Evolutionary conservation across 2,329 filamentous ascomycete species (phyloP), one percentile per base, ranked within the genome.

Genomic region (Colletotrichum chrysophilum): DNA sequence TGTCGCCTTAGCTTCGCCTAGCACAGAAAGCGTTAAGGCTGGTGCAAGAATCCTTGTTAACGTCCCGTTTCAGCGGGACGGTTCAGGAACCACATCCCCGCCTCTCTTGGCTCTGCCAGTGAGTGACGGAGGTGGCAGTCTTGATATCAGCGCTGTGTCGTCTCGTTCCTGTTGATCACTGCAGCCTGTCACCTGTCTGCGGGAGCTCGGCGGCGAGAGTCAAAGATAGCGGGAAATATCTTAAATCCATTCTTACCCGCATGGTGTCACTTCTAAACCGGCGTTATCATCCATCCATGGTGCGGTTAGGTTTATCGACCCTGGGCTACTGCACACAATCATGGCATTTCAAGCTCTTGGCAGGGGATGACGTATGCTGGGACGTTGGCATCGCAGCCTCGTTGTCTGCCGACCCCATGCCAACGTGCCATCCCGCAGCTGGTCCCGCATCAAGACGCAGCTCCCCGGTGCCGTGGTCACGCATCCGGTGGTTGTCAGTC

Each of bases 41-140:
- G 62, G 56, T 72, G 61, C 74, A 32, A 21, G 61, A 66, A 71
- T 66, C 71, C 66, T 56, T 73, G 62, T 58, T 56, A 24, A 48
- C 55, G 55, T 66, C 60, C 38, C 74, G 61, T 76, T 76, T 76
- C 71, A 75, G 74, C 60, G 71, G 74, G 66, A 75, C 71, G 13
- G 65, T 56, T 75, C 71, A 74, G 71, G 60, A 71, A 76, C 71
- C 60, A 55, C 52, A 75, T 74, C 52, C 66, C 60, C 24, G 52
- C 52, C 38, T 10, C 21, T 52, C 34, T 65, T 69, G 70, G 60
- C 65, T 60, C 16, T 26, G 52, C 62, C 34, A 65, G 34, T 32
- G 70, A 55, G 34, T 32, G 70, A 55, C 65, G 65, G 36, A 69
- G 21, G 60, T 74, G 58, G 43, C 70, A 69, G 62, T 68, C 56